These are phyloP conservation scores for Orbilia ellipsospora DNA, from an alignment of 2,329 filamentous ascomycete species.

Conservation along the genomic window DNA sequence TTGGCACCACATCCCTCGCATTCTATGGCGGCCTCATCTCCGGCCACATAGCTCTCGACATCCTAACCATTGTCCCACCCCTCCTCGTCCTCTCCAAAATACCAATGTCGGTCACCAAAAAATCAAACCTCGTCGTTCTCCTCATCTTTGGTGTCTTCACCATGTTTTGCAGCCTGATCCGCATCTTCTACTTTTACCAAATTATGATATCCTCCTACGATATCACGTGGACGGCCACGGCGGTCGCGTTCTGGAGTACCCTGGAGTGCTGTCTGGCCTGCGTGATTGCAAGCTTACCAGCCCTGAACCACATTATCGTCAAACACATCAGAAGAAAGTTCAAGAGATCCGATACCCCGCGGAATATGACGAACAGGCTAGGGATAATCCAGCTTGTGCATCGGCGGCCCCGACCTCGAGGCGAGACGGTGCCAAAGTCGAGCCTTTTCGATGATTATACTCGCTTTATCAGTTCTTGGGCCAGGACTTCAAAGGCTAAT, in stretches of 20 bases:
- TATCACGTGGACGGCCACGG: conserved; percentile 39
- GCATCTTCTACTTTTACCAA: conserved; percentile 31
- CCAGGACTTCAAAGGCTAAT: not conserved
- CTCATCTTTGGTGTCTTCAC: conserved; percentile 33
- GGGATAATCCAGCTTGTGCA: conserved; percentile 5
- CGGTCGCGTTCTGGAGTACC: conserved; percentile 36
- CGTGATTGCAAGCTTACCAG: conserved; percentile 40
- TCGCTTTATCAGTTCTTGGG: conserved; percentile 19
- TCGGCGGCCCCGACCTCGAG: not conserved
- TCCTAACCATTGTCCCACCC: conserved; percentile 42
- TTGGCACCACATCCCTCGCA: conserved; percentile 20
- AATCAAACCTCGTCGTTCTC: conserved; percentile 29
- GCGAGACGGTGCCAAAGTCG: not conserved
- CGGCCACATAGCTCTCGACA: conserved; percentile 38
- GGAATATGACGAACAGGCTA: not conserved
- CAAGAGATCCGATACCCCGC: not conserved
- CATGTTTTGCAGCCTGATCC: conserved; percentile 30
- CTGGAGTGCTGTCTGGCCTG: conserved; percentile 33
- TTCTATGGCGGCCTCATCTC: conserved; percentile 35
- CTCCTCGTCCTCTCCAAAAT: conserved; percentile 30
- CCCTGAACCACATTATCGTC: conserved; percentile 38
- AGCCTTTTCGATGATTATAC: conserved; percentile 11
- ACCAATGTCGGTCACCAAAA: conserved; percentile 30
- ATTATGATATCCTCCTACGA: conserved; percentile 31
- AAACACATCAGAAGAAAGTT: conserved; percentile 13